Evolutionary conservation across 1,284 basidiomycete species (phyloP).

Genomic region (Ganoderma sinense): DNA sequence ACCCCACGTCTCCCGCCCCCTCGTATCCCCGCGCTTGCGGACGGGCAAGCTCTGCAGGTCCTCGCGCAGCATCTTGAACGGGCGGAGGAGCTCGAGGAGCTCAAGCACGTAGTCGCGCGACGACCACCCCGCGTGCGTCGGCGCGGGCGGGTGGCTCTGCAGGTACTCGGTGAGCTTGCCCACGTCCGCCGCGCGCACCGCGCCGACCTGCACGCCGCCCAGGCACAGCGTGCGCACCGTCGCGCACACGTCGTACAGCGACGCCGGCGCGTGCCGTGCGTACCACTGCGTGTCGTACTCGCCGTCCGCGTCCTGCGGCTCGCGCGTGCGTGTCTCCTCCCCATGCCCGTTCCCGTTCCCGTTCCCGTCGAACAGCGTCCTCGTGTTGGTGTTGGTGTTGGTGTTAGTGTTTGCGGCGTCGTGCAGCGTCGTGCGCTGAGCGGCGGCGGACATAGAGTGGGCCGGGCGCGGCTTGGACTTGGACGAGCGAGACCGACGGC

Average conservation of each 20-base stretch:
- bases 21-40: slow-evolving; percentile 7
- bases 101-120: slow-evolving; percentile 33
- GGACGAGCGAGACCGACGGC: slow-evolving; percentile 6
- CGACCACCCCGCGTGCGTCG: slow-evolving; percentile 21
- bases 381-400: neutral
- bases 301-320: neutral
- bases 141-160: slow-evolving; percentile 28
- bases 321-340: neutral
- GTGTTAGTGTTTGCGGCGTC: neutral
- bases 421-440: slow-evolving; percentile 2
- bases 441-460: neutral
- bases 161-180: slow-evolving; percentile 30
- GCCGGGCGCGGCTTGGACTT: neutral
- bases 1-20: slow-evolving; percentile 15
- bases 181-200: slow-evolving; percentile 28
- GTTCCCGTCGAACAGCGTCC: neutral
- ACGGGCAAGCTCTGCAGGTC: slow-evolving; percentile 23
- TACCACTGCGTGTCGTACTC: slow-evolving; percentile 27
- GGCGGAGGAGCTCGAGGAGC: slow-evolving; percentile 30
- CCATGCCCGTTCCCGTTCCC: neutral
- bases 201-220: slow-evolving; percentile 32
- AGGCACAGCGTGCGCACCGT: slow-evolving; percentile 30
- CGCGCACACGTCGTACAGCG: slow-evolving; percentile 29
- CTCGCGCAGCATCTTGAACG: slow-evolving; percentile 29
- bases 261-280: slow-evolving; percentile 23